Conservation (phyloP, 2,329 filamentous ascomycete species). For the Colletotrichum orchidophilum region DNA sequence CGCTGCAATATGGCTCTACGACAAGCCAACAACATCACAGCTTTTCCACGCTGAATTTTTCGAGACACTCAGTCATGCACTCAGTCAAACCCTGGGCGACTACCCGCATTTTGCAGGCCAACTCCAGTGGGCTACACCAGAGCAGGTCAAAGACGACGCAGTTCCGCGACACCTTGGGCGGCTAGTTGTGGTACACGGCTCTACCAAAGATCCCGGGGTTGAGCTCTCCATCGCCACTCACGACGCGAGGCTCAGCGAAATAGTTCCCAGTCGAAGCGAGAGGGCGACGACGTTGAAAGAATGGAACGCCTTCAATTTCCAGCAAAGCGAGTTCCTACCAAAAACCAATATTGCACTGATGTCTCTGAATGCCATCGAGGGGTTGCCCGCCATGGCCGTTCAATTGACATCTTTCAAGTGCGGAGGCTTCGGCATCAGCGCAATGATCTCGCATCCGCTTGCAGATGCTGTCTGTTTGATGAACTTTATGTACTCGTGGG, state of each 20-base stretch:
- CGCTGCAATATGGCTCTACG: constrained; percentile 55
- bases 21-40: constrained; percentile 37
- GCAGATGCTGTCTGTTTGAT: constrained; percentile 55
- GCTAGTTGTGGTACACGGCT: constrained; percentile 47
- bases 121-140: constrained; percentile 46
- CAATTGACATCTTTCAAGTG: constrained; percentile 52
- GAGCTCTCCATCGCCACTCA: constrained; percentile 47
- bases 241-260: constrained; percentile 38
- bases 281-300: constrained; percentile 36
- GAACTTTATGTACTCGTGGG: constrained; percentile 54
- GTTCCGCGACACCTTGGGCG: constrained; percentile 45
- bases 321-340: constrained; percentile 45
- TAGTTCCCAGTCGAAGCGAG: constrained; percentile 41
- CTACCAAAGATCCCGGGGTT: constrained; percentile 50
- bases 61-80: constrained; percentile 32
- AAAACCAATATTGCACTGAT: constrained; percentile 45
- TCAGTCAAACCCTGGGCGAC: constrained; percentile 46
- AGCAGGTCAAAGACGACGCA: constrained; percentile 34
- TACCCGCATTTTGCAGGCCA: constrained; percentile 55
- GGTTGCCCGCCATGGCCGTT: constrained; percentile 44
- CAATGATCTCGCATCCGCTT: constrained; percentile 54
- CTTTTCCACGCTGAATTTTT: constrained; percentile 16
- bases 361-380: constrained; percentile 39
- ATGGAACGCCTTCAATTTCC: constrained; percentile 47
- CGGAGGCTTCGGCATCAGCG: constrained; percentile 51